Base-by-base conservation (phyloP, 2,329 filamentous ascomycete species). In the Fusarium pseudonygamai region DNA sequence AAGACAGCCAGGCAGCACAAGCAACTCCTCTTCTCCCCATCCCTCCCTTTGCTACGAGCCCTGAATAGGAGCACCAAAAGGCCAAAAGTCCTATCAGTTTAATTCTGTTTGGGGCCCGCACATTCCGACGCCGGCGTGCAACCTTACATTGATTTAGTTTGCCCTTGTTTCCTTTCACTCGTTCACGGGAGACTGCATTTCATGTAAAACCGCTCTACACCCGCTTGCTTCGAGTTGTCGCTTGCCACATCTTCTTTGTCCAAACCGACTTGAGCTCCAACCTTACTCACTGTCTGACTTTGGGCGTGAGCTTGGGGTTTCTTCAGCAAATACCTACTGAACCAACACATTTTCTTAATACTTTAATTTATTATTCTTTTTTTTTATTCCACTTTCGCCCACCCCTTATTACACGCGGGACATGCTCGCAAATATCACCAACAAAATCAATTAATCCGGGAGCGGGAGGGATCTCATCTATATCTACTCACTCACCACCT, bases 41-140 rank as follows among this genome's bases (percentile, higher is more conserved):
- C 50, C 24, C 78, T 79, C 79, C 80, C 79, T 81, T 71, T 63
- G 64, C 50, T 45, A 65, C 40, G 47, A 65, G 72, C 69, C 71
- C 78, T 74, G 75, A 60, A 34, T 28, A 36, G 76, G 67, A 73
- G 67, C 67, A 58, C 47, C 56, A 67, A 59, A 36, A 30, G 53
- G 16, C 20, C 52, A 56, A 50, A 46, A 61, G 45, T 67, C 53
- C 53, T 69, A 45, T 58, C 56, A 67, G 68, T 61, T 64, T 73
- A 57, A 67, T 50, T 58, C 64, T 50, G 50, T 50, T 60, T 64
- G 28, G 60, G 52, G 64, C 62, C 75, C 66, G 69, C 68, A 67
- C 78, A 79, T 79, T 79, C 78, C 78, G 75, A 64, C 69, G 57
- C 67, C 68, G 61, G 67, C 60, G 72, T 75, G 61, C 69, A 43